Evolutionary conservation across 768 basidiomycete species (phyloP).

Genomic region (Panaeolus papilionaceus): DNA sequence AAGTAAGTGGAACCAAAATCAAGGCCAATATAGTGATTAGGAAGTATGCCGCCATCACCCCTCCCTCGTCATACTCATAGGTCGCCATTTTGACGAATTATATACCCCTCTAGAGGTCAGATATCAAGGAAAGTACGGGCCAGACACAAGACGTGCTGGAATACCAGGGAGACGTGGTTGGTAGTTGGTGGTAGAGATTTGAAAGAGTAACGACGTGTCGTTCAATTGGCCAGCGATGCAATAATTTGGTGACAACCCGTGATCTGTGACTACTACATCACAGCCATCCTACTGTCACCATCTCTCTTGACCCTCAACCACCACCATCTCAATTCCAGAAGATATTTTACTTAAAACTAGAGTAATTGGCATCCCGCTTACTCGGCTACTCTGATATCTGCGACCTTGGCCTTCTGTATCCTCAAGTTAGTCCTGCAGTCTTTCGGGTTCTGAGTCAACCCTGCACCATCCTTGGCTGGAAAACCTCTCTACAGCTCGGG

Average conservation of each 20-base stretch:
- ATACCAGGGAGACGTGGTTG: neutral
- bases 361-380: too few relatives aligned
- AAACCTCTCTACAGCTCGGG: too few relatives aligned
- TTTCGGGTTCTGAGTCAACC: too few relatives aligned
- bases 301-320: conserved; percentile 2
- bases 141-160: conserved; percentile 11
- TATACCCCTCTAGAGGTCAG: neutral
- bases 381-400: too few relatives aligned
- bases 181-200: conserved; percentile 12
- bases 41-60: conserved; percentile 91
- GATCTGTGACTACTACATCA: neutral
- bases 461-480: too few relatives aligned
- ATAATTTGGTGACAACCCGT: conserved; percentile 5
- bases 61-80: conserved; percentile 87
- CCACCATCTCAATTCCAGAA: neutral
- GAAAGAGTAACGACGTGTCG: conserved; percentile 13
- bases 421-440: too few relatives aligned
- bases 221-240: conserved; percentile 10
- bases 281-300: neutral
- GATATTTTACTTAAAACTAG: too few relatives aligned
- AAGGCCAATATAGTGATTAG: conserved; percentile 88
- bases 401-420: too few relatives aligned
- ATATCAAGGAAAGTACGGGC: conserved; percentile 11
- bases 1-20: conserved; percentile 79
- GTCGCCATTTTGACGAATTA: conserved; percentile 62